Evolutionary conservation across 2,329 filamentous ascomycete species (phyloP), one percentile per base, ranked within the genome.

Genomic region (Fusarium caatingaense): DNA sequence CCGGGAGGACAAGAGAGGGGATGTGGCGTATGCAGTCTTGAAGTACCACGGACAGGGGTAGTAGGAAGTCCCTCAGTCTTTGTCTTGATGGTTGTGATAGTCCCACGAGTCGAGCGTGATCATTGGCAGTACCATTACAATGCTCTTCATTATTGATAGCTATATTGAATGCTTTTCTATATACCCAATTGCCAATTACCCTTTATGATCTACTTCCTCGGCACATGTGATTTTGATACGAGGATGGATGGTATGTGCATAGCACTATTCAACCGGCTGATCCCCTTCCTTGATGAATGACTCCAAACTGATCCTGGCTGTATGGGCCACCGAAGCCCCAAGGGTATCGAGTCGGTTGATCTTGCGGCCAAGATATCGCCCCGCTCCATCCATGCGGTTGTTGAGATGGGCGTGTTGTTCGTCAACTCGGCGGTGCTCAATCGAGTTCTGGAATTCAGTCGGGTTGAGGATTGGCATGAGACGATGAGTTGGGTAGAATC

Each of bases 401-500:
- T 89, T 89, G 20, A 89, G 80, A 53, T 84, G 84, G 6, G 81
- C 78, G 60, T 83, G 80, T 47, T 83, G 82, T 32, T 85, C 83
- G 32, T 81, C 79, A 28, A 86, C 76, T 37, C 79, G 74, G 42
- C 81, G 81, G 40, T 78, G 76, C 25, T 76, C 72, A 34, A 83
- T 66, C 18, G 80, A 78, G 7, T 76, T 75, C 42, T 82, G 76
- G 61, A 82, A 83, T 8, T 75, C 76, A 3, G 72, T 74, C 12
- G 79, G 78, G 42, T 85, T 80, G 56, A 88, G 78, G 57, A 88
- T 82, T 18, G 82, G 81, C 76, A 87, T 84, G 37, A 89, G 79
- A 61, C 82, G 80, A 60, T 83, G 78, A n/a, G 85, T 85, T 18
- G 87, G 84, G 77, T 89, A 89, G 78, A 88, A 88, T n/a, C 87